These are phyloP conservation scores for Malbranchea zuffiana DNA, from an alignment of 2,329 filamentous ascomycete genomes.

Conservation along the genomic window DNA sequence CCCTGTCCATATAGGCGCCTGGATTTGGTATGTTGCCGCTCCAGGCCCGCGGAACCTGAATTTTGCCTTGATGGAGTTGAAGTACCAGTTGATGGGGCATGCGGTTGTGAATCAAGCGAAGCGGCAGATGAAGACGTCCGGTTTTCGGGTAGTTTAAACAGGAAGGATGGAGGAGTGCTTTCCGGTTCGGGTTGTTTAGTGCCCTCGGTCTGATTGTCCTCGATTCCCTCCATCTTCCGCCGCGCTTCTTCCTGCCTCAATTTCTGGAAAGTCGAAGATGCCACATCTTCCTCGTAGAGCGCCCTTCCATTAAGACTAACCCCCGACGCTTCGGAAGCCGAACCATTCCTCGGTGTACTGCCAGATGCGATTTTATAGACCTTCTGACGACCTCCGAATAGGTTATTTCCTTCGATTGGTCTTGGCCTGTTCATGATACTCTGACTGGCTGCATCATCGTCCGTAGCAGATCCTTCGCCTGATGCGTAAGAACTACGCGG, in stretches of 20 bases:
- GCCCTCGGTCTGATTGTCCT: not conserved
- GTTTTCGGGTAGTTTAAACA: slow-evolving; percentile 56
- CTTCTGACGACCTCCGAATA: slow-evolving; percentile 94
- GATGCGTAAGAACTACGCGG: slow-evolving; percentile 55
- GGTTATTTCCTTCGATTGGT: slow-evolving; percentile 76
- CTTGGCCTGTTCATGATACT: slow-evolving; percentile 74
- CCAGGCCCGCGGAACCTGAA: slow-evolving; percentile 34
- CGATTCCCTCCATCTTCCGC: slow-evolving; percentile 32
- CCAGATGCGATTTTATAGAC: slow-evolving; percentile 70
- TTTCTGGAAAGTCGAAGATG: slow-evolving; percentile 68
- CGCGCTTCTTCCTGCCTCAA: slow-evolving; percentile 41
- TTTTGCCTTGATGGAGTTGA: slow-evolving; percentile 20
- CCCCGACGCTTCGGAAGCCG: too few relatives aligned
- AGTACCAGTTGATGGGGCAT: slow-evolving; percentile 14
- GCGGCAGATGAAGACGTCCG: slow-evolving; percentile 80
- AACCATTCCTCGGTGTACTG: slow-evolving; percentile 23
- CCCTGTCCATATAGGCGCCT: slow-evolving; percentile 75
- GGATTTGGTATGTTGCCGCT: slow-evolving; percentile 58
- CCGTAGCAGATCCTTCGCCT: slow-evolving; percentile 50
- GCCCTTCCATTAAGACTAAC: slow-evolving; percentile 53
- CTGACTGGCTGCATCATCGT: slow-evolving; percentile 50
- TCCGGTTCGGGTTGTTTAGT: slow-evolving; percentile 4
- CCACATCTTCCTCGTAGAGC: slow-evolving; percentile 79
- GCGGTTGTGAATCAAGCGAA: slow-evolving; percentile 67
- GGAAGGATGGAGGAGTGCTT: slow-evolving; percentile 61